Evolutionary conservation across 345 rosid species (phyloP).

Genomic region (Crucihimalaya himalaica): DNA sequence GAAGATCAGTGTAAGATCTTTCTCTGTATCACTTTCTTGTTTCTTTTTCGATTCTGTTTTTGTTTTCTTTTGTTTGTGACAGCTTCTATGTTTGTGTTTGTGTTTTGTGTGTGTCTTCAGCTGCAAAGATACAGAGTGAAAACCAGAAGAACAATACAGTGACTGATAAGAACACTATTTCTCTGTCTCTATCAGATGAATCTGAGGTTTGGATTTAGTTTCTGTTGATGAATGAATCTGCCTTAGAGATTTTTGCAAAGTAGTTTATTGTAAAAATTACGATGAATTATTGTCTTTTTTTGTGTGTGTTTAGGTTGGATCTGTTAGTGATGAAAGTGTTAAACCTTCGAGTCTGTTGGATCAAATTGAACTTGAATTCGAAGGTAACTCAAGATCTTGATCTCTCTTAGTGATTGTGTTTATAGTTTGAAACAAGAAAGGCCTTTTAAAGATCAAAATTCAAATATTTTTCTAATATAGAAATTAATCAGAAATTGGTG

Average conservation of each 20-base stretch:
- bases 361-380: slow-evolving; percentile 32
- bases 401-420: slow-evolving; percentile 9
- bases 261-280: neutral
- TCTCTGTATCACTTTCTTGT: slow-evolving; percentile 6
- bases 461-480: neutral
- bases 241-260: neutral
- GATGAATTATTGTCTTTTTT: neutral
- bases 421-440: neutral
- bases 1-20: slow-evolving; percentile 33
- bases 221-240: slow-evolving; percentile 1
- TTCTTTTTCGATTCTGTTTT: neutral
- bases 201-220: slow-evolving; percentile 30
- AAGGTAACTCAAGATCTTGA: slow-evolving; percentile 35
- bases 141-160: slow-evolving; percentile 36
- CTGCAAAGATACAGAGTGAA: slow-evolving; percentile 32
- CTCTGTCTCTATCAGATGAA: slow-evolving; percentile 34
- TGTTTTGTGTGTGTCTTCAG: slow-evolving; percentile 32
- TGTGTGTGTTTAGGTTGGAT: slow-evolving; percentile 22
- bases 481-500: neutral
- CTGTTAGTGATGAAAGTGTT: slow-evolving; percentile 14
- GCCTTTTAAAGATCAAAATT: neutral
- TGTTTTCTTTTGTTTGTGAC: neutral
- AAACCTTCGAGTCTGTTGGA: slow-evolving; percentile 17
- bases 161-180: slow-evolving; percentile 37
- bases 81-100: slow-evolving; percentile 14